Base-by-base conservation (phyloP, 768 basidiomycete genomes). In the Podaxis sp. region DNA sequence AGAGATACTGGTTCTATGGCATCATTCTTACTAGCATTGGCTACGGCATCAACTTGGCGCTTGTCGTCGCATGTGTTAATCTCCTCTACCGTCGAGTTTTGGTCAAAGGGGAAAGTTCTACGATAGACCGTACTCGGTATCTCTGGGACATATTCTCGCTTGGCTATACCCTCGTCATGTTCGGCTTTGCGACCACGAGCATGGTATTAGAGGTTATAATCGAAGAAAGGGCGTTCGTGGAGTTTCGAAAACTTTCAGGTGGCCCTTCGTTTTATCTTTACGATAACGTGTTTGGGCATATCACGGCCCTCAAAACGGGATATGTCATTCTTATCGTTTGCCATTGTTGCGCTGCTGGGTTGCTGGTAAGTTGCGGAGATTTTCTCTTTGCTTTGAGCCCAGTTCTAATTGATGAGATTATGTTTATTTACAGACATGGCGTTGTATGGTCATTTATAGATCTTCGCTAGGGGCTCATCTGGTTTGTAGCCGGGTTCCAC, bases 1-100 rank as follows among this genome's bases (percentile, higher is more conserved):
- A 60, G 15, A 53, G 7, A 7, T 54, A 54, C 38, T 61, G 59
- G 59, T 54, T 61, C 24, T 61, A 61, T 27, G 38, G 59, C 17
- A 41, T 61, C 24, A 54, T 33, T 15, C 59, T 61, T 17, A 19
- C 59, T 4, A 29, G 50, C 51, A 36, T 61, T 13, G 38, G 25
- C 5, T 61, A 46, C 22, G 59, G 59, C 4, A 13, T 22, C 59
- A 54, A 61, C n/a, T 11, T 53, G 15, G 4, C 19, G 19, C 24
- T 61, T 5, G 37, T 37, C 17, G 7, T 41, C 8, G 12, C n/a
- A 1, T 61, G 51, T 19, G n/a, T 41, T 40, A 13, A 12, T 43
- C 24, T 61, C 15, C 52, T 61, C 41, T 29, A 9, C 9, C 27
- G 12, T 25, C 49, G n/a, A 12, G 4, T 53, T 11, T 40, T 25